Percentiles rank a stretch among this genome's conserved stretches.
These are phyloP conservation scores for Smittium culicis DNA, from an alignment of 371 early-diverging fungal genomes.

Conservation along the genomic window DNA sequence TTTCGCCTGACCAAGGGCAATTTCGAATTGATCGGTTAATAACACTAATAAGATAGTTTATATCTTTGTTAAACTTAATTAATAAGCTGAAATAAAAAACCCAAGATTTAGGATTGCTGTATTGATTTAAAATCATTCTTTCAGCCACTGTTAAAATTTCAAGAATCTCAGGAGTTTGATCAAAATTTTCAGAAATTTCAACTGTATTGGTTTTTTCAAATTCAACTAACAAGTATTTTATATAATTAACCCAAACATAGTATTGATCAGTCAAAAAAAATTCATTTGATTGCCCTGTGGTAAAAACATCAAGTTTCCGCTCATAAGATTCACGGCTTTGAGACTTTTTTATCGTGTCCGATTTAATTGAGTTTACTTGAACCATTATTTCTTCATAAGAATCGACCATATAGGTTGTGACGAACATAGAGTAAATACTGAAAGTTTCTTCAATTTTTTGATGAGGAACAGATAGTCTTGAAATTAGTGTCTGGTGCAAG, in stretches of 20 bases:
- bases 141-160: constrained; percentile 1
- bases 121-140: constrained; percentile 1
- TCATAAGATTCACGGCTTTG: neutral
- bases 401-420: constrained; percentile 8
- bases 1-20: constrained; percentile 8
- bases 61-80: neutral
- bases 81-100: neutral
- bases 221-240: neutral
- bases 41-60: neutral
- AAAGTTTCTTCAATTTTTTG: constrained; percentile 11
- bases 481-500: constrained; percentile 1
- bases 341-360: neutral
- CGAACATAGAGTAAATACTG: constrained; percentile 10
- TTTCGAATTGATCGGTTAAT: neutral
- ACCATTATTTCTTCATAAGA: constrained; percentile 11
- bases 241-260: neutral
- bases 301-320: neutral
- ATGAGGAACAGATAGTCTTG: constrained; percentile 3
- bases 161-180: neutral
- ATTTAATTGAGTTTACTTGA: constrained; percentile 7
- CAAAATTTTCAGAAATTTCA: neutral
- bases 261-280: neutral
- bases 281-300: neutral
- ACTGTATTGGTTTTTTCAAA: neutral
- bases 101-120: constrained; percentile 7